Conservation (phyloP, 2,329 filamentous ascomycete species). For the Colletotrichum camelliae region DNA sequence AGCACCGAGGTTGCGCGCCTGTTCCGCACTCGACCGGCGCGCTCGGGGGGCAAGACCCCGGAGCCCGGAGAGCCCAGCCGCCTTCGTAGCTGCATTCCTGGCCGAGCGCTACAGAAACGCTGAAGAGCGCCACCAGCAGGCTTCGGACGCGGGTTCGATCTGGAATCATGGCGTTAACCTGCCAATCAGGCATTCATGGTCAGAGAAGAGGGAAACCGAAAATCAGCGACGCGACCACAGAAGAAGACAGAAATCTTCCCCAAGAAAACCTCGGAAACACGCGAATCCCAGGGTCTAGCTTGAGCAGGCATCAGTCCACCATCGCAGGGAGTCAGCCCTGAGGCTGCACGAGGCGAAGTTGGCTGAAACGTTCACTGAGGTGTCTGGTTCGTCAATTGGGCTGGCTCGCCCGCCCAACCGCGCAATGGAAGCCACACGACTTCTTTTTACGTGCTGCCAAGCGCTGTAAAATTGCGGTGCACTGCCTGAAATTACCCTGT, state of each 20-base stretch:
- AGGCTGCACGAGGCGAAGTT: neutral
- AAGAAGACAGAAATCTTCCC: neutral
- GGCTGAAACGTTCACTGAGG: neutral
- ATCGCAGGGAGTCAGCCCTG: neutral
- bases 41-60: neutral
- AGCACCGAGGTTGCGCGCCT: conserved; percentile 6
- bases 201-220: rapidly evolving
- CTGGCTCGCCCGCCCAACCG: neutral
- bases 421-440: neutral
- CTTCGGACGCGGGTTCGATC: rapidly evolving
- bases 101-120: neutral
- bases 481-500: neutral
- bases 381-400: neutral
- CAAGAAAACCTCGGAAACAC: neutral
- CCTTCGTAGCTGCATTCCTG: conserved; percentile 5
- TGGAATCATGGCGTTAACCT: neutral
- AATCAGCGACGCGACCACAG: rapidly evolving
- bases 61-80: neutral
- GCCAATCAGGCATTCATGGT: neutral
- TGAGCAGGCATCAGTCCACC: neutral
- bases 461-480: neutral
- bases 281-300: neutral
- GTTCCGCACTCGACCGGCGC: conserved; percentile 1
- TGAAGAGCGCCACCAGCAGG: neutral
- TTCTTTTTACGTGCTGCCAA: neutral